Base-by-base conservation (phyloP, 164 flowering plant species). In the Brasenia schreberi region DNA sequence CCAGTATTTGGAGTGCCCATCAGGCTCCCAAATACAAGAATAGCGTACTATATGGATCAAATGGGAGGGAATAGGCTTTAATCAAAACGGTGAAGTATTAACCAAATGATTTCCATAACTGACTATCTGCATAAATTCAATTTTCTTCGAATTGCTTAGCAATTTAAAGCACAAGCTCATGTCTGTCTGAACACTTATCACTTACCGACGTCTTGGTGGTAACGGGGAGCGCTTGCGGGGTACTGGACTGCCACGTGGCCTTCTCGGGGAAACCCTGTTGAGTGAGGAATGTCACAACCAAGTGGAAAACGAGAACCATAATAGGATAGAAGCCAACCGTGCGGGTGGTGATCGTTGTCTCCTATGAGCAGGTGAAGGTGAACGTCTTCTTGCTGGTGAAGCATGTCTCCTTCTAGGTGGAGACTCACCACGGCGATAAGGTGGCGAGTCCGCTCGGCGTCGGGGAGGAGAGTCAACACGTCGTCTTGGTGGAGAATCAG, bases 151-250 rank as follows among this genome's bases (percentile, higher is more conserved):
- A 33, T 33, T 33, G 3, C 3, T 33, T 33, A 33, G 39, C 39
- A 33, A 33, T 33, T 33, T 33, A 33, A 33, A 33, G 39, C 39
- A 33, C 39, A 3, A 33, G 3, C 39, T 1, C 4, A 4, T 33
- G 39, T 33, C 39, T 33, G 4, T 33, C 39, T 33, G 4, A 33
- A 4, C 39, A 2, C 39, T 33, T 49, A 14, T 49, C 12, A 49
- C 72, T 75, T 83, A 93, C 98, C 98, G 87, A 60, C 95, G 92
- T 72, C 96, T 88, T 42, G 80, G 80, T 65, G 93, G 88, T 67
- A 69, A 72, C 17, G 98, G 98, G 66, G 97, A 90, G 27, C 93
- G 89, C 70, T 85, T 87, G 10, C 96, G 95, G 33, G 27, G 7
- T 11, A 84, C 62, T 18, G 98, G 98, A 76, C 98, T 89, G 19